Base-by-base conservation (phyloP, 2,329 filamentous ascomycete species). In the Cladosporium sp. region DNA sequence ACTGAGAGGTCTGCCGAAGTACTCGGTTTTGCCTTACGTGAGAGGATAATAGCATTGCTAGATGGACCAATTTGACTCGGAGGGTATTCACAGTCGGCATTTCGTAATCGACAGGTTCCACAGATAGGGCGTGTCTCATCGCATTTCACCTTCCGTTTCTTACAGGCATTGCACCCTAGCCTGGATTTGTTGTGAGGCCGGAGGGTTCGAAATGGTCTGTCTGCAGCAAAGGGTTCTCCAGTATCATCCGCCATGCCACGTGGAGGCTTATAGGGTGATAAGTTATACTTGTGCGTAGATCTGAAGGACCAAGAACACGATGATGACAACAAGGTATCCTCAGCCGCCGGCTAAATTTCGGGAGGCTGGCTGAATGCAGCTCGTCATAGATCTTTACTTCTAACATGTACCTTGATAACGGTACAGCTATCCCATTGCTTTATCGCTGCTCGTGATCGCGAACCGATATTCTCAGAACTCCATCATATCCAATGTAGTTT, bases 141-240 rank as follows among this genome's bases (percentile, higher is more conserved):
- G 54, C 54, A 58, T 58, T 58, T 58, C 18, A 58, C 54, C 54
- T 58, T 58, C n/a, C 54, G 54, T 15, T 58, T 58, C 54, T 58
- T 58, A 26, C 54, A 58, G 21, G 11, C 21, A 10, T 6, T 38
- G 54, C 54, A 58, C n/a, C 54, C 54, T n/a, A 38, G 21, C 30
- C 54, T n/a, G 12, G 54, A 58, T 12, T 58, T 58, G 54, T 36
- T 36, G 32, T 58, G 54, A 38, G 30, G 34, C 15, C 54, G 54
- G 18, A 58, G 32, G 12, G 54, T 58, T 21, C 54, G 54, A 12
- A 58, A 58, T 21, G 30, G 54, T 15, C 32, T 58, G 32, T 12
- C 32, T 26, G 11, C 11, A 26, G 32, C 21, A 10, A 32, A 4
- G 4, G 38, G 3, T 14, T 12, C 32, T 58, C n/a, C 18, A 4